These are phyloP conservation scores for Xylariales sp. DNA, from an alignment of 2,329 filamentous ascomycete genomes.

Conservation along the genomic window DNA sequence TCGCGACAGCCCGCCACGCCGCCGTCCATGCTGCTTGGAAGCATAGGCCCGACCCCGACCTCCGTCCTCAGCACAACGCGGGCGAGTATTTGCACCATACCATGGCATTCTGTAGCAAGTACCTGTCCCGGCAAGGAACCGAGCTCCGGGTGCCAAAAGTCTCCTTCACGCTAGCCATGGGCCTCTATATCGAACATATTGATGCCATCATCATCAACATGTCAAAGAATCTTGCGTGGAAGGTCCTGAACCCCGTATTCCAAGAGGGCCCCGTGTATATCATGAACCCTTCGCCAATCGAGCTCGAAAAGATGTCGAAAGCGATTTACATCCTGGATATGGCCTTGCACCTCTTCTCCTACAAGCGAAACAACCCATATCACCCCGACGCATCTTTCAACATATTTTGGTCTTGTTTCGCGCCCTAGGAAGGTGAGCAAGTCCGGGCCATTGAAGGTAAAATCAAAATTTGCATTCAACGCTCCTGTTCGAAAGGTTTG, in stretches of 20 bases:
- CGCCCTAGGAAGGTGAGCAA: neutral
- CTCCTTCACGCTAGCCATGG: neutral
- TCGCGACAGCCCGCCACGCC: neutral
- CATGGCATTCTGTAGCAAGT: neutral
- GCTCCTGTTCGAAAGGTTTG: too few relatives aligned
- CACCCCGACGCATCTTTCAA: neutral
- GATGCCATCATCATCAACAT: too few relatives aligned
- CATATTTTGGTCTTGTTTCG: neutral
- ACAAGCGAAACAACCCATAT: neutral
- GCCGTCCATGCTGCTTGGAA: neutral
- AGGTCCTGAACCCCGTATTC: neutral
- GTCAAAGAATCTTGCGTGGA: too few relatives aligned
- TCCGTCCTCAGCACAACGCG: neutral
- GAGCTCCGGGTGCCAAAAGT: neutral
- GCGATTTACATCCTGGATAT: slow-evolving; percentile 1
- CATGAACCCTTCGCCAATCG: neutral
- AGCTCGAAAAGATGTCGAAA: neutral
- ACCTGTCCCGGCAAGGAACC: neutral
- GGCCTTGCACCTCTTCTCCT: neutral
- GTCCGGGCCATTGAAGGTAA: neutral
- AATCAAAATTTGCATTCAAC: too few relatives aligned
- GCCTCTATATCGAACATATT: neutral
- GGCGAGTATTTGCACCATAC: neutral
- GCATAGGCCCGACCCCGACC: neutral
- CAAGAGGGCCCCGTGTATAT: neutral